phyloP scores from a whole-genome alignment of 2,329 filamentous ascomycete genomes.

The Pestalotiopsis sp. region DNA sequence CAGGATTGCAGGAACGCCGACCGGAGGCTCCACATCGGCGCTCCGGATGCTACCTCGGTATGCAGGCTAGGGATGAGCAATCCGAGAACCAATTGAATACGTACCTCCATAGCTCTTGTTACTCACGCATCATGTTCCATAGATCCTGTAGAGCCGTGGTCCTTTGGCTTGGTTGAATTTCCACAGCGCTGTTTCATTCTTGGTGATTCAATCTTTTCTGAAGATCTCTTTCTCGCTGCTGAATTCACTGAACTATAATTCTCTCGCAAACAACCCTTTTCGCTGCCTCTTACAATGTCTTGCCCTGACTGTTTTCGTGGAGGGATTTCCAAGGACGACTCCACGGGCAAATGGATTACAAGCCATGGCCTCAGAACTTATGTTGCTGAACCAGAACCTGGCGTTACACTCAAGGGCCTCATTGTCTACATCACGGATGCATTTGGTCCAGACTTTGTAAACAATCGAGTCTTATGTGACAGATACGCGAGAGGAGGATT shows the following conservation, averaged over 20 bases:
- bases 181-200: too few species aligned
- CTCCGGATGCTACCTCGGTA: too few species aligned
- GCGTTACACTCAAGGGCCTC: conserved; percentile 44
- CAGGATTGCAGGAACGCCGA: too few species aligned
- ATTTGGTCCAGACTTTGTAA: conserved; percentile 58
- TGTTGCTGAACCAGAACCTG: conserved; percentile 39
- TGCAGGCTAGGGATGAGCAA: too few species aligned
- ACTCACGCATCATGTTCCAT: too few species aligned
- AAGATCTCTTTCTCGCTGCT: too few species aligned
- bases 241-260: neutral
- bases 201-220: too few species aligned
- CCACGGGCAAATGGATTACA: conserved; percentile 45
- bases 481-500: conserved; percentile 54
- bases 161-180: too few species aligned
- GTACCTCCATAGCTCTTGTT: too few species aligned
- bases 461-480: conserved; percentile 56
- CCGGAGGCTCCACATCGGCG: too few species aligned
- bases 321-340: conserved; percentile 43
- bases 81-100: too few species aligned
- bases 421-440: conserved; percentile 58
- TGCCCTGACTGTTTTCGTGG: conserved; percentile 48
- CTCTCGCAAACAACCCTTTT: neutral
- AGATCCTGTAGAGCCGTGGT: too few species aligned
- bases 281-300: conserved; percentile 19
- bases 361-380: conserved; percentile 54